Evolutionary conservation across 768 basidiomycete species (phyloP).

Genomic region (Leccinum boreale): DNA sequence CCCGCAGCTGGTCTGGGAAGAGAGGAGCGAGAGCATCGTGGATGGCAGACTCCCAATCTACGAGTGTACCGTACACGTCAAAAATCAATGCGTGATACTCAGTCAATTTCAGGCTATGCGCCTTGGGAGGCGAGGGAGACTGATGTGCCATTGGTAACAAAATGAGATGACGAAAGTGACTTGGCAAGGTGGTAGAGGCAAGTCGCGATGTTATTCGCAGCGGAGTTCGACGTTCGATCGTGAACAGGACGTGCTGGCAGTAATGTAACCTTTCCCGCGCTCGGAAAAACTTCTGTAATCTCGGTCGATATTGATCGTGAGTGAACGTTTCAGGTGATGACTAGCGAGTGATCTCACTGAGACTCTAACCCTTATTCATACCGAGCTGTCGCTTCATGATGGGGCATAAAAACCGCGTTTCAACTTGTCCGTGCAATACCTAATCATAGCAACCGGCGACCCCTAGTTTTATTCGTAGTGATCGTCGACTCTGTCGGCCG

Average conservation of each 20-base stretch:
- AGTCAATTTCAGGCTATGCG: slow-evolving; percentile 12
- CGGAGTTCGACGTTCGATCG: neutral
- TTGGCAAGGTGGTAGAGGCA: neutral
- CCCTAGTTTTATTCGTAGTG: neutral
- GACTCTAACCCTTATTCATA: neutral
- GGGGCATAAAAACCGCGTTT: neutral
- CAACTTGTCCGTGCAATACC: neutral
- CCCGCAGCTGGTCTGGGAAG: slow-evolving; percentile 16
- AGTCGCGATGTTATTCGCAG: neutral
- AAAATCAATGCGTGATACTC: slow-evolving; percentile 50
- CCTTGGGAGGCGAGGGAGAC: slow-evolving; percentile 4
- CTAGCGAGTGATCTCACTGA: neutral
- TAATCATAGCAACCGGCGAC: neutral
- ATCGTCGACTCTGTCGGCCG: neutral
- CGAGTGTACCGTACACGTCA: slow-evolving; percentile 76
- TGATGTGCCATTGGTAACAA: slow-evolving; percentile 18
- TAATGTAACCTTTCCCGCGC: neutral
- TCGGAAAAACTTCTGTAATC: neutral
- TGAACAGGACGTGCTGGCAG: neutral
- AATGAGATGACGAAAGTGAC: neutral
- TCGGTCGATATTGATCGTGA: neutral
- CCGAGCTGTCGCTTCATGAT: neutral
- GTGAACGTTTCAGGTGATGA: neutral
- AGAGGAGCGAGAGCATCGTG: slow-evolving; percentile 42
- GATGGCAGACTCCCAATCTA: slow-evolving; percentile 75